Evolutionary conservation across 805 yeast genomes (phyloP).

Genomic region (Suhomyces sp.): DNA sequence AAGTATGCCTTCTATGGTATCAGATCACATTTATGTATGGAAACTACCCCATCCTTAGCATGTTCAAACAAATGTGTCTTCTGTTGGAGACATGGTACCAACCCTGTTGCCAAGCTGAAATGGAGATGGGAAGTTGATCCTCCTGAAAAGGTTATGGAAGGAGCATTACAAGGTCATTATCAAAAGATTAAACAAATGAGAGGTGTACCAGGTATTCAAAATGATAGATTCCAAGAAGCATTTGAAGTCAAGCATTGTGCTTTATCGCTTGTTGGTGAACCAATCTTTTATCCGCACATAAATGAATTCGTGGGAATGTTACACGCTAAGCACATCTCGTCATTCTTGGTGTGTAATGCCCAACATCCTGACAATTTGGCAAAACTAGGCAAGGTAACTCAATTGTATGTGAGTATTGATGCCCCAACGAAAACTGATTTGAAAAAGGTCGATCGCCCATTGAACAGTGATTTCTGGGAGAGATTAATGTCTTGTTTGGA

Average conservation of each 20-base stretch:
- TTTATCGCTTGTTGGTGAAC: conserved; percentile 89
- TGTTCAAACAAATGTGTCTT: conserved; percentile 95
- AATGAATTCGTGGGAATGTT: conserved; percentile 79
- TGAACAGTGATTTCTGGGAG: conserved; percentile 91
- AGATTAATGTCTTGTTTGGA: conserved; percentile 78
- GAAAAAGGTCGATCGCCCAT: conserved; percentile 83
- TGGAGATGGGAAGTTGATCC: conserved; percentile 97
- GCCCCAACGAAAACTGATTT: conserved; percentile 84
- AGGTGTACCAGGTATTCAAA: conserved; percentile 92
- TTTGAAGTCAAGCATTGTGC: conserved; percentile 91
- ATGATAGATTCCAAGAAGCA: conserved; percentile 88
- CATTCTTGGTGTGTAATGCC: conserved; percentile 91
- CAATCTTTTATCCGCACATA: conserved; percentile 89
- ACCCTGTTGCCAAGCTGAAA: conserved; percentile 86
- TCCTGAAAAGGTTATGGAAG: conserved; percentile 79
- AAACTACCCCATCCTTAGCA: conserved; percentile 88
- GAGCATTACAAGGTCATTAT: conserved; percentile 87
- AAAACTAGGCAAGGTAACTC: conserved; percentile 74
- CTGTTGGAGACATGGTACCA: conserved; percentile 97
- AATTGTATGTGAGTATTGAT: conserved; percentile 88
- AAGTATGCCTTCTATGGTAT: conserved; percentile 92
- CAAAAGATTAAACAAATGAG: conserved; percentile 90
- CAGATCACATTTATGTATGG: conserved; percentile 90
- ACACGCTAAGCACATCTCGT: conserved; percentile 76
- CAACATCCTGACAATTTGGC: conserved; percentile 88